Percentiles rank a stretch among this genome's conserved stretches.
These are phyloP conservation scores for Plantago elongata DNA, from an alignment of 257 asterid species.

Conservation along the genomic window DNA sequence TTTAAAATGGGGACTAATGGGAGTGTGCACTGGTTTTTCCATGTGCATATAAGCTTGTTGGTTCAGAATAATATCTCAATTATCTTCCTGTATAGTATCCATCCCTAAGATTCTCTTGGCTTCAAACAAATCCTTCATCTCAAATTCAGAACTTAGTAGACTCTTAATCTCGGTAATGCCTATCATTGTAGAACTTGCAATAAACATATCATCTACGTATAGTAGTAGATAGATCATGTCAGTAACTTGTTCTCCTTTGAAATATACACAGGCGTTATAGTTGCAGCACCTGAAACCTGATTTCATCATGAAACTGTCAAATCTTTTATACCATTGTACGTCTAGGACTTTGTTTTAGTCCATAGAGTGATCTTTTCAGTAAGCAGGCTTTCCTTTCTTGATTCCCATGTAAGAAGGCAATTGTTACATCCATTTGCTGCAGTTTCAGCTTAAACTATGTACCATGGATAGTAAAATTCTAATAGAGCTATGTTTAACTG, in stretches of 20 bases:
- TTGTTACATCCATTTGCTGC: no score
- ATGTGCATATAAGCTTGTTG: neutral
- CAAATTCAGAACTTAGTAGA: neutral
- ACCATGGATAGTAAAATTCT: no score
- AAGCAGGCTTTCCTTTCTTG: neutral
- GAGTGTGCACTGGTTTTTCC: neutral
- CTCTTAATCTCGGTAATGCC: neutral
- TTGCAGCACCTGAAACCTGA: neutral
- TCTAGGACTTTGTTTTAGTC: neutral
- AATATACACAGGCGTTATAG: neutral
- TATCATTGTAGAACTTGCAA: neutral
- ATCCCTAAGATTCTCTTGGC: neutral
- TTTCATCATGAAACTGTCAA: neutral
- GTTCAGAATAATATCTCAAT: neutral
- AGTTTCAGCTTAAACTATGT: no score
- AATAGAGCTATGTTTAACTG: no score
- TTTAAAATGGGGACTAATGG: neutral
- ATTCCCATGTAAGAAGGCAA: no score
- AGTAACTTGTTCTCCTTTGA: neutral
- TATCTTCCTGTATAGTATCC: neutral
- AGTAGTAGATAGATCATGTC: neutral
- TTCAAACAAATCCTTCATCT: neutral
- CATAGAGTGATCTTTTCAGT: neutral
- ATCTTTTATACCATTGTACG: neutral
- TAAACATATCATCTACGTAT: neutral